Evolutionary conservation across 257 asterid genomes (phyloP).

Genomic region (Salvia miltiorrhiza): DNA sequence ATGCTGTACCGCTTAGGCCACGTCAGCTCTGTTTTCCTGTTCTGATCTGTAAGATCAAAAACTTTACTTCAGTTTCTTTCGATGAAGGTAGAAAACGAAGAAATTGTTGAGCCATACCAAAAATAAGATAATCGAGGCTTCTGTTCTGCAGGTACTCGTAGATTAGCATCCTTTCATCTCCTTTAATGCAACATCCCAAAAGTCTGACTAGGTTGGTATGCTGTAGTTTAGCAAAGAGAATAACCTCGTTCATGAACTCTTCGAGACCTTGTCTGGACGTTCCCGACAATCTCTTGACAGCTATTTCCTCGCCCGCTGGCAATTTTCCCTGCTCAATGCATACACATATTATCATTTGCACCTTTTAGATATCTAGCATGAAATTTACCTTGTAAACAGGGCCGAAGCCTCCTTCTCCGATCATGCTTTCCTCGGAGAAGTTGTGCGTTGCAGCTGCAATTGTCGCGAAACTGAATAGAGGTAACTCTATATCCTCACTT

Average conservation of each 20-base stretch:
- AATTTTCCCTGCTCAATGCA: background rate
- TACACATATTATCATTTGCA: background rate
- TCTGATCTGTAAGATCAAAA: constrained; percentile 2
- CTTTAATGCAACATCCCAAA: constrained; percentile 12
- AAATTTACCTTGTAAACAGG: constrained; percentile 1
- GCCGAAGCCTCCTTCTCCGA: constrained; percentile 15
- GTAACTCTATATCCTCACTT: constrained; percentile 1
- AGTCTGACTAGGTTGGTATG: constrained; percentile 10
- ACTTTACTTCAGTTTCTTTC: background rate
- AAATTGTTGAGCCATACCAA: background rate
- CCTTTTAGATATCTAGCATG: background rate
- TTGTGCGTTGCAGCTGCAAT: constrained; percentile 7
- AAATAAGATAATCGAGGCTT: constrained; percentile 6
- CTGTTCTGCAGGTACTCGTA: constrained; percentile 13
- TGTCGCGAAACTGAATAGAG: constrained; percentile 2
- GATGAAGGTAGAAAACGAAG: background rate
- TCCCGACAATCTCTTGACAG: constrained; percentile 9
- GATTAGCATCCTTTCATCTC: constrained; percentile 5
- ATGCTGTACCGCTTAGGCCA: constrained; percentile 14
- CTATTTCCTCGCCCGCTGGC: background rate
- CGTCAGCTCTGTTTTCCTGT: background rate
- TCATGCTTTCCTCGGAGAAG: constrained; percentile 7
- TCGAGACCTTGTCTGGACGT: constrained; percentile 10
- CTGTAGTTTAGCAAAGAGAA: constrained; percentile 8
- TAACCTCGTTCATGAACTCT: constrained; percentile 16